A percentile compares a stretch with the other conserved stretches of the same genome.
Conservation (phyloP, 495 filamentous ascomycete genomes). For the Neurospora intermedia region DNA sequence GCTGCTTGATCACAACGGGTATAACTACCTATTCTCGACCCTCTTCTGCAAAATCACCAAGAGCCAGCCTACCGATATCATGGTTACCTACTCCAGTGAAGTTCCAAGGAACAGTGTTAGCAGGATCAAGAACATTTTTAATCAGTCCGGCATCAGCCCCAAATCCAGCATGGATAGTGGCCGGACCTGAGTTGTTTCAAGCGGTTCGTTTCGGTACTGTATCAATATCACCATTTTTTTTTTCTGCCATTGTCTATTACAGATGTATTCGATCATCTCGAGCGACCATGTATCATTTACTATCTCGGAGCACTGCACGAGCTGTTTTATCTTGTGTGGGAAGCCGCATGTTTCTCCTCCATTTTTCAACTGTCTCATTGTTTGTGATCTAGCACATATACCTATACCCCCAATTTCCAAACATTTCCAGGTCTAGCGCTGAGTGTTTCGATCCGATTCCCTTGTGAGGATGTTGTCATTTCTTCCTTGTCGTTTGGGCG, state of each 20-base stretch:
- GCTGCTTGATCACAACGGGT: conserved; percentile 78
- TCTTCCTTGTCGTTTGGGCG: background rate
- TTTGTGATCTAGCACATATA: background rate
- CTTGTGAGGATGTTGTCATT: background rate
- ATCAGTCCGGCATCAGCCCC: conserved; percentile 29
- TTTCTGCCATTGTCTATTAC: background rate
- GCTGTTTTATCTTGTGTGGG: background rate
- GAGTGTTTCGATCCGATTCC: background rate
- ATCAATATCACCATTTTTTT: conserved; percentile 5
- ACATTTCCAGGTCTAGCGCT: background rate
- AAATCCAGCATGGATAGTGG: conserved; percentile 36
- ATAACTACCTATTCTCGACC: conserved; percentile 89
- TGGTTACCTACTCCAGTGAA: conserved; percentile 33
- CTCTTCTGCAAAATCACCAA: conserved; percentile 80
- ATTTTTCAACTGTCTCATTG: background rate
- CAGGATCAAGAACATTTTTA: conserved; percentile 41
- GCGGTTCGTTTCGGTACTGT: conserved; percentile 4
- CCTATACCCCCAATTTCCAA: background rate
- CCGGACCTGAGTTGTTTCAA: conserved; percentile 7
- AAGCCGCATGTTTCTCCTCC: background rate
- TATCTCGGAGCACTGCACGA: background rate
- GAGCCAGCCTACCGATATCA: conserved; percentile 41
- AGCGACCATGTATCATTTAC: background rate
- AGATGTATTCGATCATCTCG: conserved; percentile 4
- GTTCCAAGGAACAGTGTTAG: conserved; percentile 25